Evolutionary conservation across 768 basidiomycete species (phyloP).

Genomic region (Tylopilus felleus): DNA sequence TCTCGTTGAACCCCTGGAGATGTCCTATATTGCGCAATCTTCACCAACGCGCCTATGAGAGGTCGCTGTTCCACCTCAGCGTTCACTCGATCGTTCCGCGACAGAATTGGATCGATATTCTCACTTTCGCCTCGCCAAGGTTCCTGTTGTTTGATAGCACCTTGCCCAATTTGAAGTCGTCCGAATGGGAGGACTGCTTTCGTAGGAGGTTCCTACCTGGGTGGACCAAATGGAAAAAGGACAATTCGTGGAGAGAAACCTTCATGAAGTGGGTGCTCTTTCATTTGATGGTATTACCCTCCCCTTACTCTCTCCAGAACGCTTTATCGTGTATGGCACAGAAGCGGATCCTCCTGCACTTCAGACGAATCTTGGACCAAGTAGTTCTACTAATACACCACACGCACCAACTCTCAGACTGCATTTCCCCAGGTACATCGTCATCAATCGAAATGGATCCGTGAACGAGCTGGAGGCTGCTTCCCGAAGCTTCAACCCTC

Average conservation of each 20-base stretch:
- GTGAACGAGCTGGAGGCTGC: constrained; percentile 68
- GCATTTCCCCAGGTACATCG: constrained; percentile 52
- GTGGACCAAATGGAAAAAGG: constrained; percentile 70
- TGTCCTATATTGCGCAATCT: constrained; percentile 63
- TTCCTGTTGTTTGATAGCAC: constrained; percentile 69
- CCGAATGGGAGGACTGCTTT: constrained; percentile 77
- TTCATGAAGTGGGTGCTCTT: constrained; percentile 56
- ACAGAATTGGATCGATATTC: constrained; percentile 77
- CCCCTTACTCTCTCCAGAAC: constrained; percentile 38
- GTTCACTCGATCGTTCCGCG: constrained; percentile 63
- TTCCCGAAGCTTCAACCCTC: constrained; percentile 66
- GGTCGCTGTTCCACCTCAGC: constrained; percentile 54
- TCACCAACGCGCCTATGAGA: constrained; percentile 43
- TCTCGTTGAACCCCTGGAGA: constrained; percentile 73
- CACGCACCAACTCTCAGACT: not conserved
- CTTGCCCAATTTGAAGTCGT: constrained; percentile 59
- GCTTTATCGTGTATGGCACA: constrained; percentile 66
- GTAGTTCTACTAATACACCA: constrained; percentile 36
- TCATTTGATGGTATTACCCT: not conserved
- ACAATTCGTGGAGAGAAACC: constrained; percentile 57
- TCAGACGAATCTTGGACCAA: constrained; percentile 82
- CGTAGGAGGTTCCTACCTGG: constrained; percentile 68
- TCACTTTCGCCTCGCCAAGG: constrained; percentile 55
- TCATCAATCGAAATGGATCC: constrained; percentile 71
- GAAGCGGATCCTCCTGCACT: constrained; percentile 65